These are phyloP conservation scores for Protomyces inouyei DNA, from an alignment of 1,139 yeast species.

Conservation along the genomic window DNA sequence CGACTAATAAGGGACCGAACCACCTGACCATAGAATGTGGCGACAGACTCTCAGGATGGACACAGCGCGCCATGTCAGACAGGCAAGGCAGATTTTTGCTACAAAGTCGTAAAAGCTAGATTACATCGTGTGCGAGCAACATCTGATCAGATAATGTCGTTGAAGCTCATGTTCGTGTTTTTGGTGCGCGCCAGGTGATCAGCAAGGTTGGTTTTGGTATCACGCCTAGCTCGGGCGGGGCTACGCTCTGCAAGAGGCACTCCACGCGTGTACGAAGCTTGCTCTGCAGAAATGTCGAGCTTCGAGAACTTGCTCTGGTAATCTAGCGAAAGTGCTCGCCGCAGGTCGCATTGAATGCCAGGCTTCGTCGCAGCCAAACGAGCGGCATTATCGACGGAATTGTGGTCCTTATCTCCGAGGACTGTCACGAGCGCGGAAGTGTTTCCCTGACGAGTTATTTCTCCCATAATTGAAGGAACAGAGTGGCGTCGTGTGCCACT, in stretches of 20 bases:
- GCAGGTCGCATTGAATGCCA: constrained; percentile 18
- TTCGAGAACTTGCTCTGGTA: constrained; percentile 16
- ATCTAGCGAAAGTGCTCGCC: constrained; percentile 20
- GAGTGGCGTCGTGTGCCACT: background rate
- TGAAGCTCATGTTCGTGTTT: constrained; percentile 6
- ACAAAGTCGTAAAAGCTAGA: no score
- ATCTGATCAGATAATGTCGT: constrained; percentile 7
- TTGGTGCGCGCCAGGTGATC: constrained; percentile 12
- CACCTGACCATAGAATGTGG: no score
- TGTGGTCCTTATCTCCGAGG: background rate
- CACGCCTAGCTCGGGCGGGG: constrained; percentile 6
- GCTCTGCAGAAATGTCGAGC: constrained; percentile 11
- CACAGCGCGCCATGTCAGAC: no score
- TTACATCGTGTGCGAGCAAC: background rate
- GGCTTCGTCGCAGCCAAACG: constrained; percentile 10
- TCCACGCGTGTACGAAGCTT: constrained; percentile 13
- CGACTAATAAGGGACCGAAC: no score
- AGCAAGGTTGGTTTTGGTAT: constrained; percentile 12
- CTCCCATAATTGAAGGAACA: background rate
- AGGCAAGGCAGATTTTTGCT: no score
- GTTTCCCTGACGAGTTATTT: background rate
- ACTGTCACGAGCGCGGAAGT: background rate
- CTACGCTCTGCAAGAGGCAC: constrained; percentile 13
- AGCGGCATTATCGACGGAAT: background rate
- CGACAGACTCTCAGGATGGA: no score